Evolutionary conservation across 2,329 filamentous ascomycete genomes (phyloP).

Genomic region (Fusarium coffeatum): DNA sequence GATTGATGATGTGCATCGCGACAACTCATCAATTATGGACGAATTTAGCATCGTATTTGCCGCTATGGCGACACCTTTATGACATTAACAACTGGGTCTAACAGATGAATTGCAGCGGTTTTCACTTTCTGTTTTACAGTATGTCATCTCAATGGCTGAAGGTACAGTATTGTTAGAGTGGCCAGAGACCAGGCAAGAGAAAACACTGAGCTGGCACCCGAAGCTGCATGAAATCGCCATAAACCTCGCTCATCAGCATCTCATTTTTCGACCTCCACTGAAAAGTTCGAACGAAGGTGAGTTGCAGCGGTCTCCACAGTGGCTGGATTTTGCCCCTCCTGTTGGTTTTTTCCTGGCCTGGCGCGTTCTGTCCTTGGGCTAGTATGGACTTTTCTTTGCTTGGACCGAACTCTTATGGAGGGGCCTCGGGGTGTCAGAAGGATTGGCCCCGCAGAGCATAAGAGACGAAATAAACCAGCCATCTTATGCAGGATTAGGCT

Average conservation of each 20-base stretch:
- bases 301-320: slow-evolving; percentile 41
- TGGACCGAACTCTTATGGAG: slow-evolving; percentile 36
- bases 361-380: slow-evolving; percentile 22
- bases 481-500: too few relatives aligned
- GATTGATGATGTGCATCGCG: slow-evolving; percentile 10
- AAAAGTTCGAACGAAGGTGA: slow-evolving; percentile 32
- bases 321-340: slow-evolving; percentile 40
- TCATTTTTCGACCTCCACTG: slow-evolving; percentile 13
- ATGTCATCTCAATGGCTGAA: slow-evolving; percentile 25
- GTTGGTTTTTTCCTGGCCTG: slow-evolving; percentile 10
- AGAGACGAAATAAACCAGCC: too few relatives aligned
- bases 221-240: slow-evolving; percentile 25
- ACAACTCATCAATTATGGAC: slow-evolving; percentile 9
- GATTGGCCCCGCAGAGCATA: too few relatives aligned
- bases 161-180: neutral
- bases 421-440: too few relatives aligned
- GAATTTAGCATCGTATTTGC: slow-evolving; percentile 9
- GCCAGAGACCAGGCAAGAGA: neutral
- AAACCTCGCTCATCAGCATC: slow-evolving; percentile 15
- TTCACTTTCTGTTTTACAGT: slow-evolving; percentile 22
- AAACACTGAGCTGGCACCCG: slow-evolving; percentile 6
- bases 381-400: slow-evolving; percentile 31
- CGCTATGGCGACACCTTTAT: neutral
- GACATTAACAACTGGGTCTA: neutral
- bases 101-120: slow-evolving; percentile 1